Evolutionary conservation across 2,329 filamentous ascomycete genomes (phyloP), one percentile per base, ranked within the genome.

Genomic region (Neocucurbitaria cava): DNA sequence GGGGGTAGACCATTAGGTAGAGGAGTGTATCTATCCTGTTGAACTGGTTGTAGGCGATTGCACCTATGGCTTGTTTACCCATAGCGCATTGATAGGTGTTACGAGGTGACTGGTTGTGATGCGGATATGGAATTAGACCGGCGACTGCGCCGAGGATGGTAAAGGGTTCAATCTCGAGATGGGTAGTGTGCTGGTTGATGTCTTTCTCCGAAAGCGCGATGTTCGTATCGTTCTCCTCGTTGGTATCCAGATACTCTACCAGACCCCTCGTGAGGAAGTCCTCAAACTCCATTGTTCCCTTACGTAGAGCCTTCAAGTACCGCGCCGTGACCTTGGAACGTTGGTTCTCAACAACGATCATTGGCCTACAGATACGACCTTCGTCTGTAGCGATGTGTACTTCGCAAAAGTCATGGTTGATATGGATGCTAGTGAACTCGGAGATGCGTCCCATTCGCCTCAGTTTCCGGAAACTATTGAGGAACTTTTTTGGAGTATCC

Each of bases 51-150:
- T 96, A 96, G 15, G 94, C 95, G 72, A 99, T 98, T 30, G 94
- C 93, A 30, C 95, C 95, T 74, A 99, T 98, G 35, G 95, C 95
- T 89, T 99, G 95, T 80, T 99, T 99, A 85, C 95, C 95, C 95
- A 99, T 99, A 78, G 95, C 95, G 79, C 94, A 97, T 82, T 98
- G 94, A 72, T 99, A 99, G 0, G 95, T 99, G 74, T 99, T 99
- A 83, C 95, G 86, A 9, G 95, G 95, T 15, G 96, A 99, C 76
- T 99, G 95, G 77, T 99, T 99, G 81, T 99, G 95, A 75, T 99
- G 95, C 8, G 95, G 95, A 71, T 98, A 99, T 4, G 95, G 95
- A 73, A 99, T 99, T 33, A 99, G 82, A 39, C 95, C 95, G 35
- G 95, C 95, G 23, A 99, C 95, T 42, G 95, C 95, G 23, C 95